Base-by-base conservation (phyloP, 257 asterid genomes). In the Lycium barbarum region DNA sequence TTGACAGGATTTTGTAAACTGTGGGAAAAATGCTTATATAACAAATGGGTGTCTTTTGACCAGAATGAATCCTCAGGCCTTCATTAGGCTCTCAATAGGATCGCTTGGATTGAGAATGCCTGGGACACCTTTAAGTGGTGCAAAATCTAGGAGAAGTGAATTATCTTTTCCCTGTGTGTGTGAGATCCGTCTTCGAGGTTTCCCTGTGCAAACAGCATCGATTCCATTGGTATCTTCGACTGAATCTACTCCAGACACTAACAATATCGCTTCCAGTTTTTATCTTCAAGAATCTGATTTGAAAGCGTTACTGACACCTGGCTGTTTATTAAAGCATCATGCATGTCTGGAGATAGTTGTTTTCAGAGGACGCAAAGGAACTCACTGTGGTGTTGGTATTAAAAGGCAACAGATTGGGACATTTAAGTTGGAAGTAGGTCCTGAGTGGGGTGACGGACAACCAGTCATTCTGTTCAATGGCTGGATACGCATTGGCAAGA, bases 181-280 rank as follows among this genome's bases (percentile, higher is more conserved):
- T 85, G 98, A 96, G 91, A 93, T 96, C 82, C 98, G 95, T 67
- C 93, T 96, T 57, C 96, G 94, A 26, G 99, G 99, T 88, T 96
- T 94, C 86, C 98, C 98, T 65, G 94, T 94, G 66, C 98, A 96
- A 91, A 96, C 95, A 47, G 82, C 95, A 49, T 71, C 90, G 15
- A 70, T 94, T 81, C 99, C 97, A 79, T 90, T 92, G 55, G 54
- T 96, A 80, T 89, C 97, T 54, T 93, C 97, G 70, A 94, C 97
- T 43, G 98, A 93, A 84, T 87, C 87, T 76, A 86, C 78, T 36
- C 93, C 94, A 59, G 93, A 88, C 86, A 65, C 94, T 79, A 92
- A 91, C 81, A 89, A 84, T 86, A 89, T 86, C 43, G 92, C 98
- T 47, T 92, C 97, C 76, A 93, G 92, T 88, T 94, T 94, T 87